phyloP scores from a whole-genome alignment of 2,329 filamentous ascomycete species.

The Aspergillus sp. region DNA sequence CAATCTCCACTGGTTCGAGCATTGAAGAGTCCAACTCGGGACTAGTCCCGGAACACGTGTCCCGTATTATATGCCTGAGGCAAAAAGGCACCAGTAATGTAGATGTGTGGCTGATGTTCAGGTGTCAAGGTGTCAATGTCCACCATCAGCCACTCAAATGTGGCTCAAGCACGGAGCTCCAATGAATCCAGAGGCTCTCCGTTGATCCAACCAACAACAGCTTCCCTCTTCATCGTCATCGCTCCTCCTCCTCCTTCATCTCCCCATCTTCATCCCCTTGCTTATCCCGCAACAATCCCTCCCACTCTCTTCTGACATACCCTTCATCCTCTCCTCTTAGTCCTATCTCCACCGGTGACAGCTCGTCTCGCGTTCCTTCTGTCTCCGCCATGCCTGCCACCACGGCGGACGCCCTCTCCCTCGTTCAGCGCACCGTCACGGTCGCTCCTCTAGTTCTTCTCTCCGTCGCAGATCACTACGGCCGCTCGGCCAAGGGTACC shows the following conservation, averaged over 20 bases:
- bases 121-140: too few relatives aligned
- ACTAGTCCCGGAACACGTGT: constrained; percentile 2
- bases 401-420: constrained; percentile 91
- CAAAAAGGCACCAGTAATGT: not conserved
- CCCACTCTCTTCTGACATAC: not conserved
- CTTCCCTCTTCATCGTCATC: constrained; percentile 8
- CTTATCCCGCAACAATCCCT: not conserved
- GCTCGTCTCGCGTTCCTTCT: constrained; percentile 5
- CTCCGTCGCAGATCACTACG: constrained; percentile 97
- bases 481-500: constrained; percentile 85
- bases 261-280: not conserved
- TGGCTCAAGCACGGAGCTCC: constrained; percentile 22
- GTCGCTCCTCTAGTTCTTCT: constrained; percentile 97
- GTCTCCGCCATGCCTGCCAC: constrained; percentile 80
- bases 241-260: not conserved
- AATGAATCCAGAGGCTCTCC: constrained; percentile 14
- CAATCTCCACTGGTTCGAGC: not conserved
- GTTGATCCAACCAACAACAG: constrained; percentile 14
- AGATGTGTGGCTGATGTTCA: not conserved
- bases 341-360: not conserved
- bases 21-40: not conserved
- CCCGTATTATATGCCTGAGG: not conserved
- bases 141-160: constrained; percentile 1
- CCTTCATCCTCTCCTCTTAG: not conserved
- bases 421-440: constrained; percentile 92